Conservation (phyloP, 306 rosid genomes). For the peach (Prunus persica) region DNA sequence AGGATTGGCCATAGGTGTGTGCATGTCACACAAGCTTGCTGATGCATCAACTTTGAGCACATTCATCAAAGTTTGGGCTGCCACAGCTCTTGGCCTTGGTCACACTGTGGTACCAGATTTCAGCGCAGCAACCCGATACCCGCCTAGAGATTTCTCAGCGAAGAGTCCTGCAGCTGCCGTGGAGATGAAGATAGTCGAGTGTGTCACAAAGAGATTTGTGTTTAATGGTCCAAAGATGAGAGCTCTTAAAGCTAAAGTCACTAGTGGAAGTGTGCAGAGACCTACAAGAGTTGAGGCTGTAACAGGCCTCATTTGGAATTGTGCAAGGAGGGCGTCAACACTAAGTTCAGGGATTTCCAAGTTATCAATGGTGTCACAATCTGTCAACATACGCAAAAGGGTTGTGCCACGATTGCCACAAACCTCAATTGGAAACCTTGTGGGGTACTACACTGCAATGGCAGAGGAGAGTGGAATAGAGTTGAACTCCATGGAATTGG, state of each 20-base stretch:
- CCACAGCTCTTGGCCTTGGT: constrained; percentile 4
- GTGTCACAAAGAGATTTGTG: constrained; percentile 34
- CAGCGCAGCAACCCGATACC: constrained; percentile 24
- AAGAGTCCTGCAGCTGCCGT: neutral
- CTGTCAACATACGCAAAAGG: constrained; percentile 31
- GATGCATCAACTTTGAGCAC: constrained; percentile 35
- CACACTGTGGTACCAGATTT: constrained; percentile 3
- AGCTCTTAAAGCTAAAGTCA: constrained; percentile 23
- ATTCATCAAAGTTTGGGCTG: constrained; percentile 38
- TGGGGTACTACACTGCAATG: constrained; percentile 7
- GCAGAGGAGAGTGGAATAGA: neutral
- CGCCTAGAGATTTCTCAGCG: constrained; percentile 8
- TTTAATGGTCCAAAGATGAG: constrained; percentile 26
- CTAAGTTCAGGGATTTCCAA: constrained; percentile 13
- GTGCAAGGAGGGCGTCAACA: constrained; percentile 17
- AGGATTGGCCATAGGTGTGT: constrained; percentile 37
- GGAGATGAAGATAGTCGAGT: neutral
- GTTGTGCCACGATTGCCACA: constrained; percentile 22
- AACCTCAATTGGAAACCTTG: constrained; percentile 34
- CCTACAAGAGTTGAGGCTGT: constrained; percentile 42
- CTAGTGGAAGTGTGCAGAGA: neutral
- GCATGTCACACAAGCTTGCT: constrained; percentile 33
- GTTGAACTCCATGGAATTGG: neutral
- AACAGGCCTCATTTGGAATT: constrained; percentile 45
- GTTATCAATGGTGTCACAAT: constrained; percentile 27